Percentiles rank a stretch among this genome's conserved stretches.
Conservation (phyloP, 305 asterid species). For the Stenogyne calaminthoides region DNA sequence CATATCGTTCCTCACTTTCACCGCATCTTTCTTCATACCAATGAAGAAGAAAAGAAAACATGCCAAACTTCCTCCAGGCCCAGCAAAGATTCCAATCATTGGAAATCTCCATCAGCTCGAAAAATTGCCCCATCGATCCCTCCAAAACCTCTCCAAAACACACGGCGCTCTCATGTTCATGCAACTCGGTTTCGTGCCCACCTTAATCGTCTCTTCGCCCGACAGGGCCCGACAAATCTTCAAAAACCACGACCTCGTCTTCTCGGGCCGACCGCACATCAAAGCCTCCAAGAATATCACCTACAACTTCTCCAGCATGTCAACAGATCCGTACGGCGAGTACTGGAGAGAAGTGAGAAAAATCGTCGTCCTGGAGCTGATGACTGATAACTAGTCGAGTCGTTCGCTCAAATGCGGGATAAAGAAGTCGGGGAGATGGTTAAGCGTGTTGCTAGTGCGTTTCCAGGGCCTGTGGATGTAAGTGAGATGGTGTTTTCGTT, state of each 20-base stretch:
- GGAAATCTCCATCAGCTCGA: conserved; percentile 57
- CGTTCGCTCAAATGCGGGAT: conserved; percentile 28
- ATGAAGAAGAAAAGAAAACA: conserved; percentile 1
- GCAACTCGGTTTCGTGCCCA: conserved; percentile 50
- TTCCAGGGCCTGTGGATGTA: conserved; percentile 32
- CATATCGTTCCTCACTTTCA: conserved; percentile 8
- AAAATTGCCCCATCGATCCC: conserved; percentile 42
- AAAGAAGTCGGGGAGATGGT: conserved; percentile 32
- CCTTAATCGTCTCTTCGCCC: conserved; percentile 53
- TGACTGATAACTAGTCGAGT: conserved; percentile 40
- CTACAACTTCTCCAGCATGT: conserved; percentile 25
- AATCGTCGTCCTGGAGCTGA: conserved; percentile 38
- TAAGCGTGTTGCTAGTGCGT: neutral
- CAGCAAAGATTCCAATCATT: conserved; percentile 45
- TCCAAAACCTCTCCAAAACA: conserved; percentile 36
- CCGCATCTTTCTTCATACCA: conserved; percentile 18
- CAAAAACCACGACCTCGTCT: conserved; percentile 45
- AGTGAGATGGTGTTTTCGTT: conserved; percentile 37
- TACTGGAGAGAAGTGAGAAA: conserved; percentile 49
- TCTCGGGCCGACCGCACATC: conserved; percentile 46
- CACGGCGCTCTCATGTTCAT: conserved; percentile 55
- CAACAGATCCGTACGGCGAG: conserved; percentile 50
- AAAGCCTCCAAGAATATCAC: conserved; percentile 25
- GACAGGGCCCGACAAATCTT: conserved; percentile 45
- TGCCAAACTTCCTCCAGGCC: conserved; percentile 46